A percentile compares a stretch with the other conserved stretches of the same genome.
Evolutionary conservation across 192 early-diverging fungal genomes (phyloP).

Genomic region (Dissophora ornata): DNA sequence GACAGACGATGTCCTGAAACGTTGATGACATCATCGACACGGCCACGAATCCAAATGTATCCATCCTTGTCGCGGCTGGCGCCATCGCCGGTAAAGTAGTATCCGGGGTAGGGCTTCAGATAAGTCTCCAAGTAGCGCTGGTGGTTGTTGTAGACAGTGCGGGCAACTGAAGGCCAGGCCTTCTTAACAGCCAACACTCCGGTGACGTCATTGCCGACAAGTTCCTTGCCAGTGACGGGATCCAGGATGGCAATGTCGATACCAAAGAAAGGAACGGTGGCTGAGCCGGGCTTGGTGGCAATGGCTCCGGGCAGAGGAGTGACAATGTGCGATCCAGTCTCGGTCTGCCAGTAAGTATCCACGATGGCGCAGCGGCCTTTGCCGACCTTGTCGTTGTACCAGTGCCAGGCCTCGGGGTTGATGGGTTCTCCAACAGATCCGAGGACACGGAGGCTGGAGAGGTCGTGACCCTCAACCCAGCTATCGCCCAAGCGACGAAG

Average conservation of each 20-base stretch:
- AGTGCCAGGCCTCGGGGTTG: constrained; percentile 97
- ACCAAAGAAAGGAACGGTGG: constrained; percentile 98
- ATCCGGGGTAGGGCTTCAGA: constrained; percentile 87
- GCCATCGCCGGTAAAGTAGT: constrained; percentile 98
- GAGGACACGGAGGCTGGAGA: constrained; percentile 88
- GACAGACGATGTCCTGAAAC: constrained; percentile 94
- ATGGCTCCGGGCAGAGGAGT: constrained; percentile 92
- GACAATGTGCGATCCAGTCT: constrained; percentile 94
- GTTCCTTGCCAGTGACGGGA: constrained; percentile 83
- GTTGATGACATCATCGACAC: constrained; percentile 92
- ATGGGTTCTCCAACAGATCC: constrained; percentile 98
- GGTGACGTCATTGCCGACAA: constrained; percentile 86
- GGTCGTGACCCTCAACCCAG: constrained; percentile 79
- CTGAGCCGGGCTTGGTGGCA: constrained; percentile 93
- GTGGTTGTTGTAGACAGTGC: constrained; percentile 93
- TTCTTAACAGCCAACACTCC: constrained; percentile 91
- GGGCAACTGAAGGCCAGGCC: constrained; percentile 92
- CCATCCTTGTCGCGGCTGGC: constrained; percentile 91
- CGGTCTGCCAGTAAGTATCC: constrained; percentile 96
- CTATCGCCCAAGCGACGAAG: constrained; percentile 87
- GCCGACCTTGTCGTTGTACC: constrained; percentile 95
- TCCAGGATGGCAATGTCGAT: constrained; percentile 89
- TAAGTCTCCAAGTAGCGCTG: constrained; percentile 94
- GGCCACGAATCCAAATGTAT: constrained; percentile 96
- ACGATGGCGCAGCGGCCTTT: constrained; percentile 90